phyloP scores from a whole-genome alignment of 345 rosid species.

The Kandelia obovata region DNA sequence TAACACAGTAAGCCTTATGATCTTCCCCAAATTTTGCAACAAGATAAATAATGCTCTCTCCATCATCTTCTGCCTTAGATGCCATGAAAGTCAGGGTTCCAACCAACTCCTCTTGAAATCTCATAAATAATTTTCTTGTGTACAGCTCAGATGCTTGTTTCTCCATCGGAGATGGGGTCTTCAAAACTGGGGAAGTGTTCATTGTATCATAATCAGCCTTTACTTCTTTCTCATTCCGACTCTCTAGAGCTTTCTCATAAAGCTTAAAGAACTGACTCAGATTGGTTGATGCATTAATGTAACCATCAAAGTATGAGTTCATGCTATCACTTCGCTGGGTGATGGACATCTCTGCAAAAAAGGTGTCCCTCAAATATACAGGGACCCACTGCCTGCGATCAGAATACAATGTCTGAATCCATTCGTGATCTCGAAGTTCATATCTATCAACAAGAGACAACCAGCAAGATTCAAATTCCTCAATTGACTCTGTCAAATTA shows the following conservation, averaged over 20 bases:
- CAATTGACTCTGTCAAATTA: constrained; percentile 42
- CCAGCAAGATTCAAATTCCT: constrained; percentile 73
- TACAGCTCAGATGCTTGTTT: constrained; percentile 69
- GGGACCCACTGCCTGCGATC: constrained; percentile 79
- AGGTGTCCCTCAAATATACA: constrained; percentile 50
- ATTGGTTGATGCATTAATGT: constrained; percentile 57
- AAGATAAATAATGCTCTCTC: constrained; percentile 45
- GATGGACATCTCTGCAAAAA: constrained; percentile 53
- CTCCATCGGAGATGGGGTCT: constrained; percentile 79
- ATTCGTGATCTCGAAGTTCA: constrained; percentile 50
- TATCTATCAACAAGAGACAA: constrained; percentile 45
- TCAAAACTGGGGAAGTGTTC: constrained; percentile 48
- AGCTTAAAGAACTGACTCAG: constrained; percentile 46
- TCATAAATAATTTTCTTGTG: constrained; percentile 59
- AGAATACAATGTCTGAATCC: constrained; percentile 60
- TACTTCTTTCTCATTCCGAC: constrained; percentile 68
- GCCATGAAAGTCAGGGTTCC: constrained; percentile 72
- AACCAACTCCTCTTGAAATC: constrained; percentile 75
- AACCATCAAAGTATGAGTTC: constrained; percentile 55
- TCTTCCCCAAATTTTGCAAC: constrained; percentile 72
- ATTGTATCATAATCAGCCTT: constrained; percentile 70
- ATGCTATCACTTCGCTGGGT: constrained; percentile 34
- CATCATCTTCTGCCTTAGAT: constrained; percentile 54
- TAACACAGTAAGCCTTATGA: constrained; percentile 53
- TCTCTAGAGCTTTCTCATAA: constrained; percentile 62